Evolutionary conservation across 2,329 filamentous ascomycete species (phyloP).

Genomic region (Trichoderma pleuroti): DNA sequence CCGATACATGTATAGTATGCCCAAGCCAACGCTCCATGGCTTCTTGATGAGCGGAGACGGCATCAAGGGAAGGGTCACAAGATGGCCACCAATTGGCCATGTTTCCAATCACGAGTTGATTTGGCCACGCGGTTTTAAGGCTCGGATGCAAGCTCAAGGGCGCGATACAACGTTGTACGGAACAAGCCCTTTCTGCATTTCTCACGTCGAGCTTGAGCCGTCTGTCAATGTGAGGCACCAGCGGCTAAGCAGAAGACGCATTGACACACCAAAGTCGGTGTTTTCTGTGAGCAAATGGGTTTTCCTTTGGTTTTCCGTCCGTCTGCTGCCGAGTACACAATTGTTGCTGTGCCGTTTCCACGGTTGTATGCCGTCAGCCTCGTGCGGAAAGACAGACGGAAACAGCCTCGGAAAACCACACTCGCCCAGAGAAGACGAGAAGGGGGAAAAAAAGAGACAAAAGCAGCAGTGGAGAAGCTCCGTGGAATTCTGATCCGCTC

Average conservation of each 20-base stretch:
- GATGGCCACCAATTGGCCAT: not conserved
- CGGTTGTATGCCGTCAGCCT: not conserved
- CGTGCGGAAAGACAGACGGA: not conserved
- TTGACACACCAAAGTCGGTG: not conserved
- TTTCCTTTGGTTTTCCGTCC: not conserved
- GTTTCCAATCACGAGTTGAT: not conserved
- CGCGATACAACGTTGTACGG: constrained; percentile 16
- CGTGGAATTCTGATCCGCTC: constrained; percentile 5
- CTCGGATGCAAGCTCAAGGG: constrained; percentile 16
- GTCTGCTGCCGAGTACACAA: not conserved
- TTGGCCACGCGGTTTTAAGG: constrained; percentile 10
- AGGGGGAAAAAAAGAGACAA: not conserved
- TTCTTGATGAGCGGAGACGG: not conserved
- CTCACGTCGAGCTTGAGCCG: not conserved
- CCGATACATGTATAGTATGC: not conserved
- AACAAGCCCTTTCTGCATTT: not conserved
- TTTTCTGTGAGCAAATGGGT: not conserved
- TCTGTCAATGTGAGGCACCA: not conserved
- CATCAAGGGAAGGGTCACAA: not conserved
- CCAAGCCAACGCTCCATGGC: not conserved
- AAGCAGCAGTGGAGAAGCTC: not conserved
- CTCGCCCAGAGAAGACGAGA: not conserved
- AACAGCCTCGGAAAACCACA: not conserved
- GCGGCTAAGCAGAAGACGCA: not conserved
- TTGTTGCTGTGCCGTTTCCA: not conserved